Base-by-base conservation (phyloP, 2,329 filamentous ascomycete genomes). In the Annulohypoxylon truncatum region DNA sequence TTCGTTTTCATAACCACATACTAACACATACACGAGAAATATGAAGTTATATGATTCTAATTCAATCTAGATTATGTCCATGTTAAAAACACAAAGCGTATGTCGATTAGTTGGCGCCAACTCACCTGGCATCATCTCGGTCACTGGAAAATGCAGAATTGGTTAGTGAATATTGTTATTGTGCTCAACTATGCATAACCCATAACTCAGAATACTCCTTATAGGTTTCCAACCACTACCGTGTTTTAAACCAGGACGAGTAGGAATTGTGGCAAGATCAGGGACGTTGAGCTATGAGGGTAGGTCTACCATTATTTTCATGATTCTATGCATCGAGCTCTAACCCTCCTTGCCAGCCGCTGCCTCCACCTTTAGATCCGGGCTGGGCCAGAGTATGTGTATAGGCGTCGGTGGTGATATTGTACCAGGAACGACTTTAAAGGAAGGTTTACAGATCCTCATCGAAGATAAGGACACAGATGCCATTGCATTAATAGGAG, bases 381-480 rank as follows among this genome's bases (percentile, higher is more conserved):
- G 90, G 4, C 79, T 93, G 5, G 91, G 91, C 0, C 91, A 93
- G 76, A 92, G 88, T 75, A 81, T 92, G 31, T 90, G 89, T 68
- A 91, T 93, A 68, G 90, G 89, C 20, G 89, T 93, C 83, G 91
- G 91, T 4, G 91, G 91, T 4, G 90, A 93, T 77, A 84, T 91
- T 7, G 79, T 93, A 60, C 87, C 89, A 0, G 92, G 92, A 0
- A 95, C 92, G 1, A 90, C 90, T 60, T 88, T 94, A 68, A 85
- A 89, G 1, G 92, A 94, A 73, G 90, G 87, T 0, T 79, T 93
- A 61, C 84, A 84, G 63, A 84, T 92, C 2, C 88, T 93, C 58
- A 85, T 88, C 71, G 77, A 87, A 35, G 90, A 93, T 71, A 80
- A 85, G 13, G 85, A 90, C 60, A 93, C 91, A 0, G 84, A 92